Evolutionary conservation across 2,329 filamentous ascomycete species (phyloP).

Genomic region (Achaetomium macrosporum): DNA sequence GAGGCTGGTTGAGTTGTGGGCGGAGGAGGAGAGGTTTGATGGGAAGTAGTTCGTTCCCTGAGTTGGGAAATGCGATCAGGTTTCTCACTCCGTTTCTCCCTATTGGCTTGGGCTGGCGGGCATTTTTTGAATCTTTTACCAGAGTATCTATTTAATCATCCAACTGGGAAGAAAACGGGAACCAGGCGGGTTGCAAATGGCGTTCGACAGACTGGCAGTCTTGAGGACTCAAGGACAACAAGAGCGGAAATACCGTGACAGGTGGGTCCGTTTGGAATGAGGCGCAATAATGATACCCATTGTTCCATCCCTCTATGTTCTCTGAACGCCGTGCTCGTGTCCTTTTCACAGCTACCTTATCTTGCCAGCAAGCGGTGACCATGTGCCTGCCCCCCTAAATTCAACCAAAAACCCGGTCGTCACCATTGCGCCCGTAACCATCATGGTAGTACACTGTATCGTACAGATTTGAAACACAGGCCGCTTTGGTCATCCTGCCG

Average conservation of each 20-base stretch:
- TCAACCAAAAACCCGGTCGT: conserved; percentile 9
- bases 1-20: conserved; percentile 67
- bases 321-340: conserved; percentile 20
- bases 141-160: neutral
- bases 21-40: conserved; percentile 45
- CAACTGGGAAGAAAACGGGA: neutral
- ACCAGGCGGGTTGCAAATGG: neutral
- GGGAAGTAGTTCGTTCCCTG: conserved; percentile 25
- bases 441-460: conserved; percentile 12
- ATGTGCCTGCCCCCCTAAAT: conserved; percentile 7
- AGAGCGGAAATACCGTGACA: neutral
- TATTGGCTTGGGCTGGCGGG: neutral
- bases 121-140: too few species aligned
- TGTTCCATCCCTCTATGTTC: conserved; percentile 10
- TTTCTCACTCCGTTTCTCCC: neutral
- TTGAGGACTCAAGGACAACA: neutral
- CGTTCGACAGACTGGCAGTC: neutral
- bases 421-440: conserved; percentile 2
- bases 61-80: neutral
- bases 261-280: neutral
- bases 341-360: neutral
- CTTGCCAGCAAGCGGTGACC: conserved; percentile 3
- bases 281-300: conserved; percentile 10
- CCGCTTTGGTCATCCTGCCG: neutral
- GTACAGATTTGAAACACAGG: conserved; percentile 11